phyloP scores from a whole-genome alignment of 2,329 filamentous ascomycete species.

The Hypoxylon sp. region DNA sequence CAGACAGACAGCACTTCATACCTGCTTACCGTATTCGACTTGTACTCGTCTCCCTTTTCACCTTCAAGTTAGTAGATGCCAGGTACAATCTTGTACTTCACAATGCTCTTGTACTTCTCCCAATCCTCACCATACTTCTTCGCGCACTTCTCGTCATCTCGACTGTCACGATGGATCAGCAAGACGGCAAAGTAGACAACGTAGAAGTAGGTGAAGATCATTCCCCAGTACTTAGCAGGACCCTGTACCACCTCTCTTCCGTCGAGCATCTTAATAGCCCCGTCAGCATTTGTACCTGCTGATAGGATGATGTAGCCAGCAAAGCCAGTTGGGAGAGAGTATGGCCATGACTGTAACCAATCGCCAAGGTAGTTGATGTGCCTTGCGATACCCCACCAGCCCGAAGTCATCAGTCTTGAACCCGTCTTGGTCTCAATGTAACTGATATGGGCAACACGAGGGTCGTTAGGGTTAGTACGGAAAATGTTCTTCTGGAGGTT shows the following conservation, averaged over 20 bases:
- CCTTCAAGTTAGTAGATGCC: conserved; percentile 77
- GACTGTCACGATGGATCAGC: conserved; percentile 85
- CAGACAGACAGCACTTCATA: neutral
- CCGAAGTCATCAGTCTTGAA: conserved; percentile 83
- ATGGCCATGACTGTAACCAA: conserved; percentile 94
- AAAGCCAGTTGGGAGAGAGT: conserved; percentile 86
- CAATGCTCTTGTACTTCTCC: conserved; percentile 87
- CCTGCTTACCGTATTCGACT: neutral
- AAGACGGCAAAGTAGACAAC: conserved; percentile 91
- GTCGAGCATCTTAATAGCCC: conserved; percentile 70
- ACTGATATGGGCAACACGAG: conserved; percentile 82
- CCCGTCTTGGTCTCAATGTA: conserved; percentile 89
- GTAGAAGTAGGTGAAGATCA: conserved; percentile 94
- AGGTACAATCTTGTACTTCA: conserved; percentile 86
- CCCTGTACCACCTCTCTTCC: conserved; percentile 78
- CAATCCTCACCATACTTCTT: conserved; percentile 95
- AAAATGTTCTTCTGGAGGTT: conserved; percentile 97
- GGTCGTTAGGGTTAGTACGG: conserved; percentile 87
- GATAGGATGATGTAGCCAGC: conserved; percentile 83
- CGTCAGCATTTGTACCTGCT: conserved; percentile 65
- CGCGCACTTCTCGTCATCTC: conserved; percentile 92
- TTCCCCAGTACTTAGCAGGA: conserved; percentile 84
- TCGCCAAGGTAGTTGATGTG: conserved; percentile 98
- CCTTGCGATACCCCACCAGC: conserved; percentile 93
- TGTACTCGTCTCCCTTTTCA: neutral